Evolutionary conservation across 768 basidiomycete species (phyloP), one percentile per base, ranked within the genome.

Genomic region (Suillus paluster): DNA sequence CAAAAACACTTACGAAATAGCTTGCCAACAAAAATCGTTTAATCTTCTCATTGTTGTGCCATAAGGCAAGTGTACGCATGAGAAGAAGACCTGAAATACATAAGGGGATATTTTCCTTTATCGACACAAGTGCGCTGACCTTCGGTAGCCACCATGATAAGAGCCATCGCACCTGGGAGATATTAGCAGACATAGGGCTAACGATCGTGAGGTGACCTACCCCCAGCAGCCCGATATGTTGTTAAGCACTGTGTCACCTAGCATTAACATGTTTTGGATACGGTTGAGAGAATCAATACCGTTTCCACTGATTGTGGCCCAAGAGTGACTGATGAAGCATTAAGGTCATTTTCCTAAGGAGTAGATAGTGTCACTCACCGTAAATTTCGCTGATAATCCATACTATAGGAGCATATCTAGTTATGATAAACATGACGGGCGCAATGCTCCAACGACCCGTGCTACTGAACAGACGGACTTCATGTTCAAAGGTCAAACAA

Each of bases 1-100:
- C 38, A 2, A 17, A 25, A 36, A 23, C 15, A 58, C 64, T 63
- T 25, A 64, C 64, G 14, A 39, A 5, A 15, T 58, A 64, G 21
- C 58, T 54, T 15, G 55, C 21, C 49, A 49, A 48, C 3, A 64
- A 45, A 36, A 63, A 42, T 33, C n/a, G 48, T 11, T 38, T 41
- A 12, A 53, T 53, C 3, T 52, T 46, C 23, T 21, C 4, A 30
- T 41, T 52, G 21, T 41, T 5, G 23, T 58, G 41, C 61, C 61
- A 63, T 2, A 64, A 58, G 14, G 61, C 64, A 39, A 62, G 61
- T 12, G 61, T 62, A n/a, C 64, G 64, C 38, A 64, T 62, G 14
- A 64, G 52, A 53, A 64, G 61, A 9, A 64, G 53, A 25, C 63
- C 63, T 64, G 15, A 38, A 25, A 21, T 2, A 19, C 12, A 21